A percentile compares a stretch with the other conserved stretches of the same genome.
Conservation (phyloP, 1,284 basidiomycete genomes). For the Pseudozyma thailandica region DNA sequence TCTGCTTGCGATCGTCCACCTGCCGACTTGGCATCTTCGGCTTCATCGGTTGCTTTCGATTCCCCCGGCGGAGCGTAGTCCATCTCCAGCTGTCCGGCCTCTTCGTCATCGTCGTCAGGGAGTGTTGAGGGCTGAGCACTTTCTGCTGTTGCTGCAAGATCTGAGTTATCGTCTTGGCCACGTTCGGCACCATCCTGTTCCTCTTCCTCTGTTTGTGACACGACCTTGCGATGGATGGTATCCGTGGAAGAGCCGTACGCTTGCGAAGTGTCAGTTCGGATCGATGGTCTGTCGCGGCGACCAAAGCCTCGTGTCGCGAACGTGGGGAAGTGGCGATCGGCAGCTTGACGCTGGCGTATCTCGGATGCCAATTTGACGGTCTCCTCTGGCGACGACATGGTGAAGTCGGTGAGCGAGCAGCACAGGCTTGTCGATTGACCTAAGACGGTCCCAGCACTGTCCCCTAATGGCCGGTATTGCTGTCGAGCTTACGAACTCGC, state of each 20-base stretch:
- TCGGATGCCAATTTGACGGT: slow-evolving; percentile 41
- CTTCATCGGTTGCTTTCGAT: neutral
- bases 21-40: neutral
- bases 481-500: too few relatives aligned
- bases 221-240: neutral
- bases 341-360: slow-evolving; percentile 40
- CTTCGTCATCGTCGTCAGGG: slow-evolving; percentile 44
- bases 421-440: too few relatives aligned
- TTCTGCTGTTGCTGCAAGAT: neutral
- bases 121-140: slow-evolving; percentile 9
- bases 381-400: slow-evolving; percentile 48
- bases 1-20: neutral
- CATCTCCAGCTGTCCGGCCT: slow-evolving; percentile 46
- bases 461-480: too few relatives aligned
- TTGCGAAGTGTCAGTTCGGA: slow-evolving; percentile 13
- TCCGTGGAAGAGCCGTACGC: slow-evolving; percentile 2
- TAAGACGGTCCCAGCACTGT: too few relatives aligned
- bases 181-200: neutral
- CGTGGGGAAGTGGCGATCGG: slow-evolving; percentile 35
- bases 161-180: neutral
- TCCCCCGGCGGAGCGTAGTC: slow-evolving; percentile 26
- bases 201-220: neutral
- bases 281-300: slow-evolving; percentile 26
- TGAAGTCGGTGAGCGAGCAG: neutral
- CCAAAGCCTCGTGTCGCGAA: slow-evolving; percentile 39